Evolutionary conservation across 2,329 filamentous ascomycete species (phyloP).

Genomic region (Ceratocystis lukuohia): DNA sequence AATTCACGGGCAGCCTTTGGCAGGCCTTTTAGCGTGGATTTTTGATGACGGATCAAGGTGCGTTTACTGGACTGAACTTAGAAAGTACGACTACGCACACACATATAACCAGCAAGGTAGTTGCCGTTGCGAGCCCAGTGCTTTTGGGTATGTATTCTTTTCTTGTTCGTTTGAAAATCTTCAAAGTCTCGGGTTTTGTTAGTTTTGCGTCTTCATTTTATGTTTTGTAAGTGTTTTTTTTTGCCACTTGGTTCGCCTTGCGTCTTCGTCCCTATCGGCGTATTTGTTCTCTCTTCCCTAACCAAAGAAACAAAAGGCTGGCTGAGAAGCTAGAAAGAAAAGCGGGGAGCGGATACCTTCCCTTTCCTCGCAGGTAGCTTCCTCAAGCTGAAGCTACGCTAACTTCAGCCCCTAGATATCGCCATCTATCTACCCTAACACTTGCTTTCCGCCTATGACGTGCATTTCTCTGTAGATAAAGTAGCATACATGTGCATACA

Average conservation of each 20-base stretch:
- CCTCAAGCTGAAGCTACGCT: too few species aligned
- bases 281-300: too few species aligned
- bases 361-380: too few species aligned
- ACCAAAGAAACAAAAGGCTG: too few species aligned
- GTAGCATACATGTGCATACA: neutral
- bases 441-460: neutral
- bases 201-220: neutral
- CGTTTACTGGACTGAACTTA: slow-evolving; percentile 3
- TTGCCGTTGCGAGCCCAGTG: slow-evolving; percentile 7
- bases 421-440: neutral
- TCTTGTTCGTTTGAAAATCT: neutral
- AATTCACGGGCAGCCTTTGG: neutral
- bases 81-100: neutral
- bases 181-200: neutral
- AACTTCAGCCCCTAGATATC: too few species aligned
- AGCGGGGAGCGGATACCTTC: too few species aligned
- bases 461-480: neutral
- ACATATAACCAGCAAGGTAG: slow-evolving; percentile 1
- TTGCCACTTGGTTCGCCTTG: too few species aligned
- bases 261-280: too few species aligned
- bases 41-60: slow-evolving; percentile 5
- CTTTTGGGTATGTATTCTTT: neutral
- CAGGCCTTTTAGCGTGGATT: slow-evolving; percentile 6
- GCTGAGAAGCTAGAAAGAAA: too few species aligned
- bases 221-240: neutral